phyloP scores from a whole-genome alignment of 495 filamentous ascomycete genomes.

The Talaromyces proteolyticus region DNA sequence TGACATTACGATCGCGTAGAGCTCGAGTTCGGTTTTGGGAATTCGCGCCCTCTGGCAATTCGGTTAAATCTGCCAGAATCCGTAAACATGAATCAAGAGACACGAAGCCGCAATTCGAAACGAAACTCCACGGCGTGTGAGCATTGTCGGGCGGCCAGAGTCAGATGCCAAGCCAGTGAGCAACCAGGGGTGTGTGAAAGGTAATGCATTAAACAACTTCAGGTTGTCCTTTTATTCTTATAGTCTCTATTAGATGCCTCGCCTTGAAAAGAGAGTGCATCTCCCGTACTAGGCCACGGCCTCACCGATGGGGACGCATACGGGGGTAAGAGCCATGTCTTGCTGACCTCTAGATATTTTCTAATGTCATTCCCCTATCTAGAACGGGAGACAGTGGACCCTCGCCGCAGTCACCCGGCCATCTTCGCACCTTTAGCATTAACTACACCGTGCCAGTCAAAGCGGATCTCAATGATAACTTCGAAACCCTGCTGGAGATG shows the following conservation, averaged over 20 bases:
- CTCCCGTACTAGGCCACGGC: conserved; percentile 1
- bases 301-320: conserved; percentile 1
- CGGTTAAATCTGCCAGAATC: background rate
- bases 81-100: background rate
- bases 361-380: conserved; percentile 1
- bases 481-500: background rate
- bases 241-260: conserved; percentile 2
- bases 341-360: background rate
- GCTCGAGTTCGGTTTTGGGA: no score
- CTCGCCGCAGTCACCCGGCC: background rate
- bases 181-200: conserved; percentile 4
- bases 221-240: background rate
- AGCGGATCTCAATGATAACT: background rate
- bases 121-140: conserved; percentile 4
- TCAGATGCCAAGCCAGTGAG: conserved; percentile 6
- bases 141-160: conserved; percentile 1
- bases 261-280: conserved; percentile 7
- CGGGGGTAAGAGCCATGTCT: conserved; percentile 3
- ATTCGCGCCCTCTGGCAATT: no score
- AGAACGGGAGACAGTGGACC: background rate
- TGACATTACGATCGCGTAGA: no score
- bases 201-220: no score
- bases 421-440: conserved; percentile 3
- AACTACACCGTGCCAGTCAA: conserved; percentile 4
- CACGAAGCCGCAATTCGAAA: background rate